Percentiles rank a stretch among this genome's conserved stretches.
phyloP scores from a whole-genome alignment of 768 basidiomycete genomes.

The Aureoboletus auriporus region DNA sequence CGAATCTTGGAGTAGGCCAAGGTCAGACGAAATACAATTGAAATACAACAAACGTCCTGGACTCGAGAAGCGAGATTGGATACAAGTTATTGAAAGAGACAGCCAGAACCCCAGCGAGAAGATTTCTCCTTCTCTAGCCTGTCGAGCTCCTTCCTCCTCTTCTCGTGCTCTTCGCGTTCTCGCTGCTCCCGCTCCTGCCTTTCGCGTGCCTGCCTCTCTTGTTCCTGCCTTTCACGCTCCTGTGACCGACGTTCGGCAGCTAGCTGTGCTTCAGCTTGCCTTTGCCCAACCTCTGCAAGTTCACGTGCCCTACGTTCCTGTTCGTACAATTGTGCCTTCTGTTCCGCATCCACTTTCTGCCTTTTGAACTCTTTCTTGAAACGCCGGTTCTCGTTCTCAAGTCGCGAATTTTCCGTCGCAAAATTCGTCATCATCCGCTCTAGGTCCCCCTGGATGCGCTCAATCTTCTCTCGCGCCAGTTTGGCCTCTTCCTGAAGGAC shows the following conservation, averaged over 20 bases:
- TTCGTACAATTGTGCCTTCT: constrained; percentile 15
- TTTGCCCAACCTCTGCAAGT: constrained; percentile 19
- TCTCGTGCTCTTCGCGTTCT: neutral
- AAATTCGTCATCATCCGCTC: constrained; percentile 37
- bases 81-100: too few relatives aligned
- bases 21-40: too few relatives aligned
- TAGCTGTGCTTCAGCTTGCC: constrained; percentile 16
- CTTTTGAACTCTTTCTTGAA: constrained; percentile 14
- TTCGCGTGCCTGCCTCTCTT: neutral
- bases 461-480: constrained; percentile 40
- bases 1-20: too few relatives aligned
- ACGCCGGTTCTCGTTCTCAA: constrained; percentile 24
- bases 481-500: constrained; percentile 41
- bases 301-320: constrained; percentile 25
- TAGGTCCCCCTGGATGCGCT: constrained; percentile 37
- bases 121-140: neutral
- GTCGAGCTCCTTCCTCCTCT: neutral
- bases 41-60: too few relatives aligned
- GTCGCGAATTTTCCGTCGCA: constrained; percentile 32
- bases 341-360: constrained; percentile 20
- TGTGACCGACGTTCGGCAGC: constrained; percentile 7
- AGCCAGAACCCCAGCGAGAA: too few relatives aligned
- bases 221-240: constrained; percentile 7
- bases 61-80: too few relatives aligned
- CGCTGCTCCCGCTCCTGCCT: neutral